Evolutionary conservation across 805 yeast genomes (phyloP).

Genomic region (Candida caryicola): DNA sequence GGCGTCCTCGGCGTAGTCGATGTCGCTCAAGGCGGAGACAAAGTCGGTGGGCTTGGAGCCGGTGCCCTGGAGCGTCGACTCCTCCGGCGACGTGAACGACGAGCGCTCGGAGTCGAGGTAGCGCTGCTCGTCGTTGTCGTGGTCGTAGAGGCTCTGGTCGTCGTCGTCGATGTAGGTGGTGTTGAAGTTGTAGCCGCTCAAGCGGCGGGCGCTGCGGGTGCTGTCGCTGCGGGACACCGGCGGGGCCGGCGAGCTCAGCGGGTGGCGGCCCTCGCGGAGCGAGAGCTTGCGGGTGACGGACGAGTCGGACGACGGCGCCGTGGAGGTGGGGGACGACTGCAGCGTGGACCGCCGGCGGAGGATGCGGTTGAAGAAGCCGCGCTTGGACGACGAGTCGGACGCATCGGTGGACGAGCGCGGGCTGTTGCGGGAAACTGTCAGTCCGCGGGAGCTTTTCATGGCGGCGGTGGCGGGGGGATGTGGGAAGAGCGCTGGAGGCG

Average conservation of each 20-base stretch:
- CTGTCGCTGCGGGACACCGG: conserved; percentile 1
- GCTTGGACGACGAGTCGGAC: conserved; percentile 7
- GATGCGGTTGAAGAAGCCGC: conserved; percentile 13
- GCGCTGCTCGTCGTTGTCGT: conserved; percentile 18
- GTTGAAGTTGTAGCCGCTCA: background rate
- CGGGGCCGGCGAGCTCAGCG: background rate
- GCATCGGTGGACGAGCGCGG: background rate
- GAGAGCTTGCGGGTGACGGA: background rate
- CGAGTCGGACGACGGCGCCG: background rate
- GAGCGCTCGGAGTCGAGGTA: background rate
- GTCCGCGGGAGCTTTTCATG: background rate
- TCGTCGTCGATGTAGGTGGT: conserved; percentile 20
- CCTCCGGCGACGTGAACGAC: background rate
- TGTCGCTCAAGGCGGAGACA: conserved; percentile 1
- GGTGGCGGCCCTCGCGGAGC: background rate
- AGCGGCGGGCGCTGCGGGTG: background rate
- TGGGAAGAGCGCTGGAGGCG: too few species aligned
- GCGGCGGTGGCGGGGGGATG: too few species aligned
- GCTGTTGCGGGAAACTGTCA: background rate
- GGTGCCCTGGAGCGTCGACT: background rate
- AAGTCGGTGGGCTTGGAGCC: background rate
- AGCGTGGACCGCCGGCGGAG: conserved; percentile 10
- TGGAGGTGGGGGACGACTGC: conserved; percentile 5
- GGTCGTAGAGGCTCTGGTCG: conserved; percentile 21
- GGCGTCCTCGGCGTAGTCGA: conserved; percentile 6